These are phyloP conservation scores for Corylus avellana DNA, from an alignment of 306 rosid genomes.

Conservation along the genomic window DNA sequence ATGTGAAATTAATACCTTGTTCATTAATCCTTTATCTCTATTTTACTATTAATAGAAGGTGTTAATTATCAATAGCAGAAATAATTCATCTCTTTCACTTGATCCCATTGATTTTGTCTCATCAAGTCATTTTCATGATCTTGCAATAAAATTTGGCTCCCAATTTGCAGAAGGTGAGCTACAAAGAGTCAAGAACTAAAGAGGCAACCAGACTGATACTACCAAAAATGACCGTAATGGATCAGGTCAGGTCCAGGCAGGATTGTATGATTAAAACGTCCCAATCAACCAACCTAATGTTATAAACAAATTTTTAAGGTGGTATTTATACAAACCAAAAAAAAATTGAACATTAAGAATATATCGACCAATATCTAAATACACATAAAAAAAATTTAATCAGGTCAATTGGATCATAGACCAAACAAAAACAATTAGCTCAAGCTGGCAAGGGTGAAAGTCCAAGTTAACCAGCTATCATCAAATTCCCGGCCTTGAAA, in stretches of 20 bases:
- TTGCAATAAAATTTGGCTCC: neutral
- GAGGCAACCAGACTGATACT: neutral
- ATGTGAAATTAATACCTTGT: no score
- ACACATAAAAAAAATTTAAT: neutral
- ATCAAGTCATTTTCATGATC: conserved; percentile 2
- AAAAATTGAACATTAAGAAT: neutral
- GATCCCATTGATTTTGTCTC: neutral
- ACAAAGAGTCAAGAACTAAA: neutral
- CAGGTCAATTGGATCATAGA: neutral
- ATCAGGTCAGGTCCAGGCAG: neutral
- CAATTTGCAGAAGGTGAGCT: neutral
- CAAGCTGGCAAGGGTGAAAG: neutral
- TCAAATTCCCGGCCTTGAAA: neutral
- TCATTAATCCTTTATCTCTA: neutral
- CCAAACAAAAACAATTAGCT: neutral
- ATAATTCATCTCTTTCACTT: neutral
- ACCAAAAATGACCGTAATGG: neutral
- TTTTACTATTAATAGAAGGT: neutral
- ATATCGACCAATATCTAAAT: neutral
- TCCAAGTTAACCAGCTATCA: neutral
- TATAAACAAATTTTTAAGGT: neutral
- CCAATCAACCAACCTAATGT: neutral
- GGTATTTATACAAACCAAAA: neutral
- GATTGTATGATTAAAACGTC: neutral
- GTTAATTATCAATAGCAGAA: neutral